phyloP scores from a whole-genome alignment of 257 asterid genomes.

The Hygrophila difformis region DNA sequence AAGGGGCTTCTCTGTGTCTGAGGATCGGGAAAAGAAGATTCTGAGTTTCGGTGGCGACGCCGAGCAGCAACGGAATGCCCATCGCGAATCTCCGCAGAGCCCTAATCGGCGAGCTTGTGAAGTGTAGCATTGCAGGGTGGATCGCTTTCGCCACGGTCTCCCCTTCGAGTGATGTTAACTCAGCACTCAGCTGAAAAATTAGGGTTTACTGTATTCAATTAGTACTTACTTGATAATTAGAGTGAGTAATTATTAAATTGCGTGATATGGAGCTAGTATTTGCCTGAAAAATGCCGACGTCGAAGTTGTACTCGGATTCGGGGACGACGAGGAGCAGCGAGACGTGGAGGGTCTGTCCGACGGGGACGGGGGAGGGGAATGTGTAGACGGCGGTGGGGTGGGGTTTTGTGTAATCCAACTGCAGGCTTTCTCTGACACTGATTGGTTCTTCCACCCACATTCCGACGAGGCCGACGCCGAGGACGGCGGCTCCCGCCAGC shows the following conservation, averaged over 20 bases:
- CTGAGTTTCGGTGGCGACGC: slow-evolving; percentile 53
- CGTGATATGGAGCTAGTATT: background rate
- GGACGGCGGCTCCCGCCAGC: slow-evolving; percentile 32
- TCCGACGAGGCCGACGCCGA: slow-evolving; percentile 57
- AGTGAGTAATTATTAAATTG: too few species aligned
- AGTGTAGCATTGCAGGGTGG: slow-evolving; percentile 63
- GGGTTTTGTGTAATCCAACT: slow-evolving; percentile 49
- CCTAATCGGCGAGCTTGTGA: slow-evolving; percentile 68
- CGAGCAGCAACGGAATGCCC: slow-evolving; percentile 58
- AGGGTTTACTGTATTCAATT: too few species aligned
- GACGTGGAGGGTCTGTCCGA: slow-evolving; percentile 61
- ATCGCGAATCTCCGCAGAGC: slow-evolving; percentile 38
- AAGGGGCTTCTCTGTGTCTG: slow-evolving; percentile 44
- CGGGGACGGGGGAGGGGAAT: slow-evolving; percentile 28
- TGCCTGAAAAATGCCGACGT: slow-evolving; percentile 77
- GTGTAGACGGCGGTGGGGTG: slow-evolving; percentile 52
- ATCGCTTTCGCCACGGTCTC: slow-evolving; percentile 36
- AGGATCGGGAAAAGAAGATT: slow-evolving; percentile 35
- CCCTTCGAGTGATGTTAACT: slow-evolving; percentile 40
- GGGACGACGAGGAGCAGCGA: slow-evolving; percentile 65
- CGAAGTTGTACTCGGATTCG: slow-evolving; percentile 81
- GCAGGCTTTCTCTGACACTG: slow-evolving; percentile 33
- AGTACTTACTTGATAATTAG: too few species aligned
- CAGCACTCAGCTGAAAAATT: slow-evolving; percentile 43
- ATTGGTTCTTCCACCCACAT: slow-evolving; percentile 68